These are phyloP conservation scores for Parietaria judaica DNA, from an alignment of 306 rosid genomes.

Conservation along the genomic window DNA sequence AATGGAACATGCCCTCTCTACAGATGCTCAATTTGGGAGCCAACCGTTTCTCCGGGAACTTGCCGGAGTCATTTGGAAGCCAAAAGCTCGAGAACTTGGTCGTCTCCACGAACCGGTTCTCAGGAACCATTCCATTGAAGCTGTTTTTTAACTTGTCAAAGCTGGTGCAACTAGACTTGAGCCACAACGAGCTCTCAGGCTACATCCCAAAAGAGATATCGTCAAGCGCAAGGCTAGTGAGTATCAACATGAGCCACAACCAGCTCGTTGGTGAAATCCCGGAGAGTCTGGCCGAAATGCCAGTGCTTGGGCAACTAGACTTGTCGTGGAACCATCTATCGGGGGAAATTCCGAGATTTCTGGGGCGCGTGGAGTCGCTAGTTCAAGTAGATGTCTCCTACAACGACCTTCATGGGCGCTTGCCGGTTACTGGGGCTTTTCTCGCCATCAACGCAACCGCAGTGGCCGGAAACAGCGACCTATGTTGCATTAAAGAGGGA, in stretches of 20 bases:
- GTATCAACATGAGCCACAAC: slow-evolving; percentile 60
- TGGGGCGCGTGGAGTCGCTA: slow-evolving; percentile 54
- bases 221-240: slow-evolving; percentile 54
- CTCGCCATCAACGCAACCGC: slow-evolving; percentile 63
- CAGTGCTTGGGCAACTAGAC: slow-evolving; percentile 71
- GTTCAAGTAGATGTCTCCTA: slow-evolving; percentile 71
- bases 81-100: slow-evolving; percentile 52
- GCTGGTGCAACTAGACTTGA: slow-evolving; percentile 49
- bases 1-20: slow-evolving; percentile 63
- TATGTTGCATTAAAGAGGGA: slow-evolving; percentile 34
- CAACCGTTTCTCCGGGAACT: slow-evolving; percentile 49
- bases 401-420: slow-evolving; percentile 58
- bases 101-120: slow-evolving; percentile 48
- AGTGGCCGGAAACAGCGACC: slow-evolving; percentile 57
- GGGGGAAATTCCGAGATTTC: slow-evolving; percentile 56
- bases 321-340: slow-evolving; percentile 61
- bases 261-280: slow-evolving; percentile 53
- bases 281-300: slow-evolving; percentile 37
- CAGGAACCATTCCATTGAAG: slow-evolving; percentile 37
- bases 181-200: slow-evolving; percentile 54
- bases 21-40: slow-evolving; percentile 70
- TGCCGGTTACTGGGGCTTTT: slow-evolving; percentile 75
- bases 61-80: slow-evolving; percentile 54
- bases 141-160: slow-evolving; percentile 27
- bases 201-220: slow-evolving; percentile 46